Evolutionary conservation across 1,284 basidiomycete genomes (phyloP).

Genomic region (Cryptococcus amylolentus): DNA sequence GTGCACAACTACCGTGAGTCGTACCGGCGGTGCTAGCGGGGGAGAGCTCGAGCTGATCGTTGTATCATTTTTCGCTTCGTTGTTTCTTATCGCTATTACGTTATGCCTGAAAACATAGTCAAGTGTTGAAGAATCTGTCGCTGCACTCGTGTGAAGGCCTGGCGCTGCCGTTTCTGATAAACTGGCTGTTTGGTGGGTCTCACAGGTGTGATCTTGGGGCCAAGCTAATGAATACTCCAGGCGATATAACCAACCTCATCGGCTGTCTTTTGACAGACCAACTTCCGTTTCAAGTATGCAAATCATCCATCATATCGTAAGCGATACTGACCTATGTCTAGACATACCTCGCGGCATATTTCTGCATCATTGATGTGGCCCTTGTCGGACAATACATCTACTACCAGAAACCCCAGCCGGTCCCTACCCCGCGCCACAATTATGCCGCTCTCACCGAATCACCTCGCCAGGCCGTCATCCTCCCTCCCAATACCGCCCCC

Average conservation of each 20-base stretch:
- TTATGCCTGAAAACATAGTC: slow-evolving; percentile 50
- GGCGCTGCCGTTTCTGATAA: slow-evolving; percentile 80
- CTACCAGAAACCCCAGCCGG: slow-evolving; percentile 51
- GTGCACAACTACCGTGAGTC: slow-evolving; percentile 86
- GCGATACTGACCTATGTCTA: slow-evolving; percentile 40
- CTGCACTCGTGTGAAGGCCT: slow-evolving; percentile 77
- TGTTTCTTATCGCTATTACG: background rate
- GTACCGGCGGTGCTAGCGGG: background rate
- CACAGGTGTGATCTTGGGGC: too few species aligned
- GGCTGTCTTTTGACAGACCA: slow-evolving; percentile 84
- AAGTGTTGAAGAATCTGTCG: slow-evolving; percentile 74
- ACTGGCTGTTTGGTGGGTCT: slow-evolving; percentile 76
- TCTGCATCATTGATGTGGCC: slow-evolving; percentile 71
- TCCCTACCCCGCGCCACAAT: slow-evolving; percentile 7
- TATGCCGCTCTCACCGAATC: slow-evolving; percentile 13
- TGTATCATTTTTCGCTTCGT: background rate
- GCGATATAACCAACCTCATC: slow-evolving; percentile 83
- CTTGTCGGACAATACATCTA: slow-evolving; percentile 75
- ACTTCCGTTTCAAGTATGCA: slow-evolving; percentile 82
- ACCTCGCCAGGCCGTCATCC: slow-evolving; percentile 22
- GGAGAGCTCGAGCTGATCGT: background rate
- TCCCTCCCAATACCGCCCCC: slow-evolving; percentile 15
- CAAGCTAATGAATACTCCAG: slow-evolving; percentile 48
- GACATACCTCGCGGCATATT: slow-evolving; percentile 85
- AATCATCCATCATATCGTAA: background rate